These are phyloP conservation scores for Pseudopyricularia javanii DNA, from an alignment of 2,329 filamentous ascomycete species.

Conservation along the genomic window DNA sequence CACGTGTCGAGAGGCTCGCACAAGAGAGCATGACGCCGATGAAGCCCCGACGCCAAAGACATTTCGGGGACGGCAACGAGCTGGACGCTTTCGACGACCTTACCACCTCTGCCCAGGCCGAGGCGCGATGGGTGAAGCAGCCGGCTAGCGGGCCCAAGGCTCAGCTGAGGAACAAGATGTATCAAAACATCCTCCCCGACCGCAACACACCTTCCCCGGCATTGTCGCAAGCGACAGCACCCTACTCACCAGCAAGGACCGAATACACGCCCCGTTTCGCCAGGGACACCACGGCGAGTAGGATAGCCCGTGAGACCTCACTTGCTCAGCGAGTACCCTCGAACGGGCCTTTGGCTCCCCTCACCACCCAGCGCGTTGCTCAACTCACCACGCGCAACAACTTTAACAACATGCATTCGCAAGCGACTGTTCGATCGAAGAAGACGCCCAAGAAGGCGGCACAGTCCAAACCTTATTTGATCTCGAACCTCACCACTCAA, in stretches of 20 bases:
- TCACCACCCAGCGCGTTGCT: conserved; percentile 41
- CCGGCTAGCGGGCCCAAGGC: conserved; percentile 62
- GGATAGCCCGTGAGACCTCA: conserved; percentile 50
- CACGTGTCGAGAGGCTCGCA: conserved; percentile 24
- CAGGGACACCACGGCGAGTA: conserved; percentile 52
- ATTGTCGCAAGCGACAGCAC: conserved; percentile 16
- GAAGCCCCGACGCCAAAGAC: conserved; percentile 54
- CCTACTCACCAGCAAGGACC: conserved; percentile 43
- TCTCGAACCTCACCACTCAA: conserved; percentile 65
- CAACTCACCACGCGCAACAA: conserved; percentile 38
- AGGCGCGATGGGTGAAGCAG: conserved; percentile 73
- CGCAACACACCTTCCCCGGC: conserved; percentile 39
- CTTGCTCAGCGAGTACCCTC: conserved; percentile 47
- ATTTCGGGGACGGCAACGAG: conserved; percentile 88
- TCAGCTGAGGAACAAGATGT: conserved; percentile 40
- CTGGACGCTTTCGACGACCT: conserved; percentile 90
- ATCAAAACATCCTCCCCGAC: conserved; percentile 42
- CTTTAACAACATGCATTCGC: conserved; percentile 28
- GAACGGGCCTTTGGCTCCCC: conserved; percentile 37
- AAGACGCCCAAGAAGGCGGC: conserved; percentile 39
- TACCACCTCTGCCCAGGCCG: conserved; percentile 70
- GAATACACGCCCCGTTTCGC: conserved; percentile 49
- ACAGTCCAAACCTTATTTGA: conserved; percentile 70
- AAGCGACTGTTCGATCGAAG: conserved; percentile 22
- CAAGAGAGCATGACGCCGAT: conserved; percentile 29